Base-by-base conservation (phyloP, 2,329 filamentous ascomycete genomes). In the Alternaria sp. region DNA sequence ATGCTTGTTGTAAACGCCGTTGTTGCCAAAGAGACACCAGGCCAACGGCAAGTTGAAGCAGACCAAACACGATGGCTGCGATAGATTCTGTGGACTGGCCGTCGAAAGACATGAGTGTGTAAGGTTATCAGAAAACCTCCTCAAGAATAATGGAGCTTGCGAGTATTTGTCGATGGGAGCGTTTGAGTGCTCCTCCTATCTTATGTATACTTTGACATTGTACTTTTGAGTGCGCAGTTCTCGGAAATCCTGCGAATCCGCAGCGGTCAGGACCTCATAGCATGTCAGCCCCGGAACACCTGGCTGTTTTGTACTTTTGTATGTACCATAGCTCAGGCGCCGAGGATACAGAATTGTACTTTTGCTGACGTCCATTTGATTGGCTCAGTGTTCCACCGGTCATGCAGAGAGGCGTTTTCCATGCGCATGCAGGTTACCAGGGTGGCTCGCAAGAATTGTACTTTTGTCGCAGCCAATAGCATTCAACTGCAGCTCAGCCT, bases 1-100 rank as follows among this genome's bases (percentile, higher is more conserved):
- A 60, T 47, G 61, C 9, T 19, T 21, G 67, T 19, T 64, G 62
- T 17, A 67, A 11, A 7, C 58, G 57, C 6, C 44, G 61, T 45
- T 71, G 67, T 43, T 71, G 67, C 69, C 67, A 71, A 11, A 70
- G 54, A 1, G 67, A 61, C 2, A 66, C 6, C 7, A 71, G 23
- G 0, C 66, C 50, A 19, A 71, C 58, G 6, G 12, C 47, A 6
- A 71, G 44, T 30, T 71, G 67, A 3, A 69, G 61, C 7, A 73
- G 6, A 3, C 69, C 67, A 15, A 71, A 63, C 10, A 70, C 30
- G 21, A 73, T 67, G 4, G 69, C 60, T 5, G 64, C 50, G n/a
- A 65, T 25, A 4, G 65, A 23, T 13, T 70, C 63, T 3, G 43
- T 17, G 10, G 63, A 59, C 6, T 60, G 12, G 8, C 3, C 23